Evolutionary conservation across 441 rosid species (phyloP).

Genomic region (Cnidoscolus chayamansa): DNA sequence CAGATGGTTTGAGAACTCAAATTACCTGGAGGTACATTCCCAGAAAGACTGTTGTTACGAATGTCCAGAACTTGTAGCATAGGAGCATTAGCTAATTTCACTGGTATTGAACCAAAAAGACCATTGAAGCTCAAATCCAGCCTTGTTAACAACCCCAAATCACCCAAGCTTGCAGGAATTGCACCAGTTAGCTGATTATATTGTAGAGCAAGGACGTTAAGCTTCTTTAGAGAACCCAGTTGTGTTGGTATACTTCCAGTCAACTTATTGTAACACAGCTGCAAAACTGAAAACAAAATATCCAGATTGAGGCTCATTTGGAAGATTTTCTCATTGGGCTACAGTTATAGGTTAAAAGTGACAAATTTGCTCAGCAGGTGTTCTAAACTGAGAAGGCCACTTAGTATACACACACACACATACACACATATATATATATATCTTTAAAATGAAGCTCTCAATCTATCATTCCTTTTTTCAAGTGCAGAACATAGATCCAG

Average conservation of each 20-base stretch:
- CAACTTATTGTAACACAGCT: constrained; percentile 84
- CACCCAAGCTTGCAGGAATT: constrained; percentile 85
- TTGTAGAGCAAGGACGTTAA: constrained; percentile 73
- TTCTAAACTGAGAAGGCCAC: not conserved
- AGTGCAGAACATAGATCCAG: not conserved
- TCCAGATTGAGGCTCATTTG: not conserved
- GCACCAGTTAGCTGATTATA: constrained; percentile 72
- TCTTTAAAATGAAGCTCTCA: not conserved
- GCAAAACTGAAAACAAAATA: constrained; percentile 56
- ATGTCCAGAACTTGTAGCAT: constrained; percentile 65
- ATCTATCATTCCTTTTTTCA: too few species aligned
- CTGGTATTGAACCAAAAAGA: constrained; percentile 77
- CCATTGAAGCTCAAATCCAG: constrained; percentile 76
- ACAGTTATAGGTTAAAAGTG: not conserved
- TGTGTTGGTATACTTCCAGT: constrained; percentile 72
- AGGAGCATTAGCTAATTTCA: constrained; percentile 59
- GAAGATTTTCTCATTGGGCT: not conserved
- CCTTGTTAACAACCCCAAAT: constrained; percentile 51
- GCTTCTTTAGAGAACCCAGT: constrained; percentile 70
- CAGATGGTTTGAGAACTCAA: not conserved
- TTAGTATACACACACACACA: not conserved
- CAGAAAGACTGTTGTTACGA: constrained; percentile 78
- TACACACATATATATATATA: too few species aligned
- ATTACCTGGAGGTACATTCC: constrained; percentile 73
- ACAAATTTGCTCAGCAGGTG: not conserved